phyloP scores from a whole-genome alignment of 2,329 filamentous ascomycete species.

The Nemania abortiva region DNA sequence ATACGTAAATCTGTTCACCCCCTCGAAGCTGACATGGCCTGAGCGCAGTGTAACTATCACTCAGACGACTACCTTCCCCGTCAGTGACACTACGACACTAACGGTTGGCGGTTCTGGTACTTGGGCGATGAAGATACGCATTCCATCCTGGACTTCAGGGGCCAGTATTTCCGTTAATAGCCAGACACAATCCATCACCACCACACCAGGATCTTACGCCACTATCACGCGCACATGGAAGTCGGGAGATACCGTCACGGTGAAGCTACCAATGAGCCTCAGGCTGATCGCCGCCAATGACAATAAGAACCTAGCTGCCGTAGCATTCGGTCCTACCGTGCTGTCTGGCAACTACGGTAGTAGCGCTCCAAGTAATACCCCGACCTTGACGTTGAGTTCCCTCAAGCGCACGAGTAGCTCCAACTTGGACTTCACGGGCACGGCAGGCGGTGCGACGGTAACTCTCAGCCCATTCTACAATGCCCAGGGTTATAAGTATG shows the following conservation, averaged over 20 bases:
- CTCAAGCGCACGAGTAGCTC: constrained; percentile 44
- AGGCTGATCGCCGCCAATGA: constrained; percentile 61
- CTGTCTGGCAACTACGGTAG: constrained; percentile 61
- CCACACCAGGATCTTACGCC: constrained; percentile 57
- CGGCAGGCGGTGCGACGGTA: constrained; percentile 49
- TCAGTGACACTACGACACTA: constrained; percentile 56
- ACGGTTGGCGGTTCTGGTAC: constrained; percentile 52
- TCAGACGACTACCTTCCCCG: constrained; percentile 60
- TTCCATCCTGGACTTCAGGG: constrained; percentile 59
- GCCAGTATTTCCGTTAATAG: constrained; percentile 60
- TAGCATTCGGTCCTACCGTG: constrained; percentile 62
- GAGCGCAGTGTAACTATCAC: constrained; percentile 55
- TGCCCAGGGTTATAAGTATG: constrained; percentile 57
- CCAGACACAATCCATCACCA: constrained; percentile 44
- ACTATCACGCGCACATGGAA: constrained; percentile 57
- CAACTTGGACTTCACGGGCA: constrained; percentile 52
- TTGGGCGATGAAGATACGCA: constrained; percentile 56
- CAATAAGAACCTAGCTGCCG: constrained; percentile 56
- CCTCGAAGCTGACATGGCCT: constrained; percentile 60
- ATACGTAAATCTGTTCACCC: constrained; percentile 64
- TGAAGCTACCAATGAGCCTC: constrained; percentile 61
- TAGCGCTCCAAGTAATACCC: constrained; percentile 43
- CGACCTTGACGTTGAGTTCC: constrained; percentile 50
- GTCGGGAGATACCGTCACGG: constrained; percentile 57
- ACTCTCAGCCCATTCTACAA: constrained; percentile 57